These are phyloP conservation scores for Alternaria infectoria DNA, from an alignment of 2,329 filamentous ascomycete genomes.

Conservation along the genomic window DNA sequence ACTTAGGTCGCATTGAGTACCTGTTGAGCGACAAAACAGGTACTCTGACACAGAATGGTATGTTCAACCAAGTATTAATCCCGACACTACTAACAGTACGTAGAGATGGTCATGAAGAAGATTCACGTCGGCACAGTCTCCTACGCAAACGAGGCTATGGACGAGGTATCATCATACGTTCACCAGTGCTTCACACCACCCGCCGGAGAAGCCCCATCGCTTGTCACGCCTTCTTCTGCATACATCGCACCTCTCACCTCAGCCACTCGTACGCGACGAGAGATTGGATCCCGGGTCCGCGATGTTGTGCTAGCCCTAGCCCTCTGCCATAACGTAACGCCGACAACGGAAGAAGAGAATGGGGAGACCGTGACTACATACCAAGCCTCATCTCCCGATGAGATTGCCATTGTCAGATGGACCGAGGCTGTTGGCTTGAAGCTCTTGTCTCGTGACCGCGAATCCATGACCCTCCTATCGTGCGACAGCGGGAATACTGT, in stretches of 20 bases:
- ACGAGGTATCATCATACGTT: slow-evolving; percentile 88
- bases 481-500: slow-evolving; percentile 74
- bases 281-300: slow-evolving; percentile 90
- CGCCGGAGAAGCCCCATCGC: slow-evolving; percentile 39
- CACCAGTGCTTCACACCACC: slow-evolving; percentile 75
- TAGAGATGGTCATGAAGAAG: slow-evolving; percentile 97
- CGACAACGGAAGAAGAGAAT: slow-evolving; percentile 82
- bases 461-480: slow-evolving; percentile 81
- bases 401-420: slow-evolving; percentile 97
- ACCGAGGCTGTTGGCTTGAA: slow-evolving; percentile 90
- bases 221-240: slow-evolving; percentile 79
- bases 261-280: slow-evolving; percentile 83
- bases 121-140: slow-evolving; percentile 98
- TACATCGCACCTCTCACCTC: slow-evolving; percentile 66
- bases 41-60: slow-evolving; percentile 90
- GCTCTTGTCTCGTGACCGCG: slow-evolving; percentile 83
- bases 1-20: slow-evolving; percentile 94
- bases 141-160: slow-evolving; percentile 98
- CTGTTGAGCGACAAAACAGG: slow-evolving; percentile 96
- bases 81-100: slow-evolving; percentile 25
- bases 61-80: slow-evolving; percentile 17
- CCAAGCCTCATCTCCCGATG: slow-evolving; percentile 95
- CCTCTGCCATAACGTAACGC: slow-evolving; percentile 96
- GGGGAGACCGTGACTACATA: slow-evolving; percentile 82
- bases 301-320: slow-evolving; percentile 92